Evolutionary conservation across 2,329 filamentous ascomycete genomes (phyloP).

Genomic region (Westerdykella sp.): DNA sequence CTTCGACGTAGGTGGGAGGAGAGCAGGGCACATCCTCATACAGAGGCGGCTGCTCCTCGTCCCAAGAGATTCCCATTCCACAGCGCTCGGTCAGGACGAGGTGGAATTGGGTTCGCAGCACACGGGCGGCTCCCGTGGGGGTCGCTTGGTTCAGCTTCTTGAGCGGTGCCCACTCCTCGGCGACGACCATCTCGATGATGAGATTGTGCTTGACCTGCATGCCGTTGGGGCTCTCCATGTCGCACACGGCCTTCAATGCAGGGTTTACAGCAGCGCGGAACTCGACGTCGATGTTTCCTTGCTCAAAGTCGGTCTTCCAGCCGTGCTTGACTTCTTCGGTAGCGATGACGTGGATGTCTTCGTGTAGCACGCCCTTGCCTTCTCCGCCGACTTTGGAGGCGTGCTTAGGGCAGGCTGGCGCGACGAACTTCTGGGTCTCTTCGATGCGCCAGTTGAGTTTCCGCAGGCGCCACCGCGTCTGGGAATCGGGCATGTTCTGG

Average conservation of each 20-base stretch:
- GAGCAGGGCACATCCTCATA: conserved; percentile 90
- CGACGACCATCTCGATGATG: conserved; percentile 87
- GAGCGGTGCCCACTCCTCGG: conserved; percentile 72
- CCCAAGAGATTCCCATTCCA: conserved; percentile 90
- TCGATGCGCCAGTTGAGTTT: conserved; percentile 92
- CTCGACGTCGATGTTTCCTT: conserved; percentile 74
- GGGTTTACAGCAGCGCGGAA: conserved; percentile 61
- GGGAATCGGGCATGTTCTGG: conserved; percentile 58
- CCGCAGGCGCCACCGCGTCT: conserved; percentile 82
- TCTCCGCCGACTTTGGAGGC: conserved; percentile 56
- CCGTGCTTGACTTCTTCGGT: conserved; percentile 75
- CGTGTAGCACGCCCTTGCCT: conserved; percentile 65
- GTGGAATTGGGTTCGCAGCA: conserved; percentile 87
- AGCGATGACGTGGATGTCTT: conserved; percentile 70
- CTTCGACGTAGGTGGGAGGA: conserved; percentile 55
- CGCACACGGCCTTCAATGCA: conserved; percentile 63
- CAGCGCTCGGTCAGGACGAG: conserved; percentile 74
- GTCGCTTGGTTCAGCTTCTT: conserved; percentile 69
- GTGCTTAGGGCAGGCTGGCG: conserved; percentile 75
- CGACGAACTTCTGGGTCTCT: conserved; percentile 73
- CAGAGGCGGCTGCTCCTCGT: conserved; percentile 87
- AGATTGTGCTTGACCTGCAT: conserved; percentile 78
- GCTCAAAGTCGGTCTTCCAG: conserved; percentile 78
- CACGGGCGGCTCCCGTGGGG: conserved; percentile 82
- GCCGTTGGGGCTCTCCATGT: conserved; percentile 67